phyloP scores from a whole-genome alignment of 2,329 filamentous ascomycete genomes.

The Fusarium sp. region DNA sequence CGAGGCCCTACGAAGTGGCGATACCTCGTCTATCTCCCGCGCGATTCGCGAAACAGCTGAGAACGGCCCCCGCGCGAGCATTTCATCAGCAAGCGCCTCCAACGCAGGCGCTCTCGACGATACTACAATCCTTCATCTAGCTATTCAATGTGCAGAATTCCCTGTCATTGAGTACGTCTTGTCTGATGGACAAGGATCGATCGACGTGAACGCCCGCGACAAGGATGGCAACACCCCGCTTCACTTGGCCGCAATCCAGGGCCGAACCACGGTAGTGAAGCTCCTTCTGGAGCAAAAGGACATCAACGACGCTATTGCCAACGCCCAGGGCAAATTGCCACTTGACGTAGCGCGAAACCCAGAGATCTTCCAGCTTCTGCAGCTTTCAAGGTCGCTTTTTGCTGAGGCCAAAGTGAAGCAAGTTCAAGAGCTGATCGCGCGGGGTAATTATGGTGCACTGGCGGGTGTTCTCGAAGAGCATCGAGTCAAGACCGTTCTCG shows the following conservation, averaged over 20 bases:
- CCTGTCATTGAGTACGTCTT: conserved; percentile 96
- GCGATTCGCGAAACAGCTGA: conserved; percentile 78
- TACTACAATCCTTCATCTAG: conserved; percentile 91
- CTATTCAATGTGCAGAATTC: conserved; percentile 93
- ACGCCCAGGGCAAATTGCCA: conserved; percentile 85
- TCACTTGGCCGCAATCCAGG: conserved; percentile 87
- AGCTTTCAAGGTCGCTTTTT: conserved; percentile 89
- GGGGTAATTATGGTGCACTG: conserved; percentile 80
- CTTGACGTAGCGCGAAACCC: conserved; percentile 91
- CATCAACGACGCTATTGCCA: conserved; percentile 90
- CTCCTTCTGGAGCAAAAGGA: conserved; percentile 84
- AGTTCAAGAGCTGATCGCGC: conserved; percentile 82
- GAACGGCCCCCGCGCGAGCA: conserved; percentile 66
- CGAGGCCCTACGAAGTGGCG: conserved; percentile 89
- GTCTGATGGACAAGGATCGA: conserved; percentile 73
- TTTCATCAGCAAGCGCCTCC: conserved; percentile 63
- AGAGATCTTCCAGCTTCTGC: conserved; percentile 95
- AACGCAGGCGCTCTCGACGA: conserved; percentile 72
- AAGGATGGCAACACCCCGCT: conserved; percentile 95
- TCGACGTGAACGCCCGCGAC: conserved; percentile 91
- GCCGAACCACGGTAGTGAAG: conserved; percentile 82
- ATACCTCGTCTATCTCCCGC: conserved; percentile 89
- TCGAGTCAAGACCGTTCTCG: conserved; percentile 85
- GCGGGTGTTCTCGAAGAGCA: conserved; percentile 87
- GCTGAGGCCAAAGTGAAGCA: conserved; percentile 87